Evolutionary conservation across 2,329 filamentous ascomycete species (phyloP).

Genomic region (Colletotrichum cereale): DNA sequence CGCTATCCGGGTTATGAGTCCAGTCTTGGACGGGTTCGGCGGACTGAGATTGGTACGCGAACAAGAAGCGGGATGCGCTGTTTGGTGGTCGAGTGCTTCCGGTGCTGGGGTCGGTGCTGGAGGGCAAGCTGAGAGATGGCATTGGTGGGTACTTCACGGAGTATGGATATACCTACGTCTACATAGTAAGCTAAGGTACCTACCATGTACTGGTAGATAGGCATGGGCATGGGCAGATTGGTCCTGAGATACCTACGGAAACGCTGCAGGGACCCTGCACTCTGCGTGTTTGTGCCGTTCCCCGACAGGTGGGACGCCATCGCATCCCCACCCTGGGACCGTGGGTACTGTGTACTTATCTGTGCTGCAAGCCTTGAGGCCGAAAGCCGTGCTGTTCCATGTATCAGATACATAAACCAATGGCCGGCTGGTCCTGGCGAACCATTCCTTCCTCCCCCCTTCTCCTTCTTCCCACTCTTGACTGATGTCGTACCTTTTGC

Average conservation of each 20-base stretch:
- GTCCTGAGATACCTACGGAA: constrained; percentile 23
- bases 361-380: no score
- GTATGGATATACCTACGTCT: no score
- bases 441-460: not conserved
- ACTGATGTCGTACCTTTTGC: no score
- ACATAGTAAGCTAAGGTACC: no score
- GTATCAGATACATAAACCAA: not conserved
- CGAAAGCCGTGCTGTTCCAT: no score
- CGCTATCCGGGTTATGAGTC: not conserved
- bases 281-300: constrained; percentile 33
- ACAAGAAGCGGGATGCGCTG: not conserved
- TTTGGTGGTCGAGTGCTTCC: constrained; percentile 7
- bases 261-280: constrained; percentile 33
- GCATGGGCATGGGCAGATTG: constrained; percentile 11
- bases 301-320: constrained; percentile 24
- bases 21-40: constrained; percentile 11
- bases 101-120: constrained; percentile 8
- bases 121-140: constrained; percentile 12
- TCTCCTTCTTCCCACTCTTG: not conserved
- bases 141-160: no score
- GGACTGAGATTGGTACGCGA: not conserved
- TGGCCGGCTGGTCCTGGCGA: not conserved
- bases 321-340: no score
- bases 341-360: no score
- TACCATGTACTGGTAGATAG: not conserved